Evolutionary conservation across 2,329 filamentous ascomycete genomes (phyloP), one percentile per base, ranked within the genome.

Genomic region (Ilyonectria mors-panacis): DNA sequence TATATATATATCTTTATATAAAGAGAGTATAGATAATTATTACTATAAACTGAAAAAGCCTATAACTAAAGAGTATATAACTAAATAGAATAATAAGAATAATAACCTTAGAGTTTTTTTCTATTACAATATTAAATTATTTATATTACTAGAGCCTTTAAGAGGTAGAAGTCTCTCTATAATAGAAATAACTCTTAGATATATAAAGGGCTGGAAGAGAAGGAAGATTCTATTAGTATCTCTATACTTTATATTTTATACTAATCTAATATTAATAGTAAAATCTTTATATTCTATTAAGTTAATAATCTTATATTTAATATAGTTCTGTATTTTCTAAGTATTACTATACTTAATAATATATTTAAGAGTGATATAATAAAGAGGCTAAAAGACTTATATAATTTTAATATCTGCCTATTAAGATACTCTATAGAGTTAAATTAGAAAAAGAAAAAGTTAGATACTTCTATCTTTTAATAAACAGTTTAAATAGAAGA

Each of bases 231-330:
- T 9, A 13, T 54, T 13, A 54, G 51, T 37, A 17, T 3, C 28
- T 19, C 2, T 23, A 21, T 7, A 9, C 17, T 21, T 37, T 12
- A 30, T 19, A n/a, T 8, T 12, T 4, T 54, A 1, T n/a, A 7
- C 6, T 9, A 23, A 19, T 21, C n/a, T 39, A 35, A 54, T 4
- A 37, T 37, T 17, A 54, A 21, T 13, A 39, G 30, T 10, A 54
- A 54, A 19, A 37, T n/a, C 15, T 54, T 54, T 23, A 21, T 54
- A 13, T 54, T 54, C 7, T 54, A 54, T 54, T 2, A 55, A 21
- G 53, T 55, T 55, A 6, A 55, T n/a, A 1, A 42, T 17, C 53
- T 55, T 42, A 23, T 55, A 12, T 55, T 55, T 10, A 7, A 55
- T 42, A 12, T 10, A 15, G 26, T 19, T 10, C 37, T 55, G 3